Evolutionary conservation across 2,329 filamentous ascomycete genomes (phyloP).

Genomic region (Fusarium sp.): DNA sequence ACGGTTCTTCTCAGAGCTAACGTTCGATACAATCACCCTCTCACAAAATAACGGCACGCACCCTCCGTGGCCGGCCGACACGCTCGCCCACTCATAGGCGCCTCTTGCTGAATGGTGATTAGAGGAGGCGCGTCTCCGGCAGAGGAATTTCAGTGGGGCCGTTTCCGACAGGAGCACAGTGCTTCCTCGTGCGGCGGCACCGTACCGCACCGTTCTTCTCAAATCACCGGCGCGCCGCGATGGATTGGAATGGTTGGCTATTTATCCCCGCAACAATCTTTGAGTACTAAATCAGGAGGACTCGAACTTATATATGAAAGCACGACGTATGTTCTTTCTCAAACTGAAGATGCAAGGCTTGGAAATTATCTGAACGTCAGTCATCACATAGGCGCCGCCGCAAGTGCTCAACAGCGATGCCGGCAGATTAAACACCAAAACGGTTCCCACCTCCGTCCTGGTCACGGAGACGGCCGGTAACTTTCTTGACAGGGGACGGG

Average conservation of each 20-base stretch:
- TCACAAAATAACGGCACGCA: conserved; percentile 21
- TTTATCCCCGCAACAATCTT: conserved; percentile 3
- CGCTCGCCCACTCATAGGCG: conserved; percentile 12
- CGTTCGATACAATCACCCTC: conserved; percentile 18
- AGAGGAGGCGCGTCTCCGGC: conserved; percentile 36
- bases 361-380: not conserved
- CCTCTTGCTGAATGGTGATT: conserved; percentile 21
- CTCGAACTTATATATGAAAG: not conserved
- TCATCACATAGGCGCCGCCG: conserved; percentile 5
- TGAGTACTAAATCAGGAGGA: too few species aligned
- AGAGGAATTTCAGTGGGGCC: conserved; percentile 38
- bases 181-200: conserved; percentile 14
- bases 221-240: not conserved
- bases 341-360: too few species aligned
- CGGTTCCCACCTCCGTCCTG: conserved; percentile 41
- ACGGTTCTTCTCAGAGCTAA: conserved; percentile 7
- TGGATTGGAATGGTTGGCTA: not conserved
- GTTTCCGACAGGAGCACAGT: conserved; percentile 36
- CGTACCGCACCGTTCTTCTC: conserved; percentile 11
- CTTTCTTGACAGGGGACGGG: conserved; percentile 33
- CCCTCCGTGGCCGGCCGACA: conserved; percentile 28
- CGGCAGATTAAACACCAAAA: conserved; percentile 34
- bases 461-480: conserved; percentile 38
- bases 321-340: too few species aligned
- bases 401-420: conserved; percentile 16